phyloP scores from a whole-genome alignment of 495 filamentous ascomycete species.

The Venustampulla echinocandica region DNA sequence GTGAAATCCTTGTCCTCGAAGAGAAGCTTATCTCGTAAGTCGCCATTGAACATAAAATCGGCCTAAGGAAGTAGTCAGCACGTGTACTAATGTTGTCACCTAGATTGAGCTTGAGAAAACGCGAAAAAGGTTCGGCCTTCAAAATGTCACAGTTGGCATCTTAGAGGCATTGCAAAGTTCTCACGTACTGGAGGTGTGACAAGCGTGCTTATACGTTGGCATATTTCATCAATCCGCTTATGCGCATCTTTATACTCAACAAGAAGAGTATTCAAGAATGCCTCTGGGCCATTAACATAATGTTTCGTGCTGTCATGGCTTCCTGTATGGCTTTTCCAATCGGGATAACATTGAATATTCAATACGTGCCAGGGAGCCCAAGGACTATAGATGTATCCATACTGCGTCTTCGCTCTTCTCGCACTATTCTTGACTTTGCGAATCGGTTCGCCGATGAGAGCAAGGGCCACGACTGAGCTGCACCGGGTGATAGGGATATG shows the following conservation, averaged over 20 bases:
- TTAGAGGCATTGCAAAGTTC: background rate
- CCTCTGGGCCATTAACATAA: constrained; percentile 45
- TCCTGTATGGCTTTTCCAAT: constrained; percentile 40
- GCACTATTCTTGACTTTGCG: constrained; percentile 28
- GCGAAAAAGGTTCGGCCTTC: too few relatives aligned
- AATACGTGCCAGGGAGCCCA: constrained; percentile 41
- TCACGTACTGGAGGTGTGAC: constrained; percentile 37
- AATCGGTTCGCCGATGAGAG: constrained; percentile 32
- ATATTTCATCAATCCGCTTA: constrained; percentile 38
- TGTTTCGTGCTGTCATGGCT: constrained; percentile 35
- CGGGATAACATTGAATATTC: constrained; percentile 43
- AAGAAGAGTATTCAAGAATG: constrained; percentile 40
- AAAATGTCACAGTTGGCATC: too few relatives aligned
- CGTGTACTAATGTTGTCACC: too few relatives aligned
- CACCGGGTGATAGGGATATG: constrained; percentile 45
- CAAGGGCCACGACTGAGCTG: constrained; percentile 40
- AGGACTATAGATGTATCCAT: constrained; percentile 37
- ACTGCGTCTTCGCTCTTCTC: constrained; percentile 25
- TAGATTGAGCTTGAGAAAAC: too few relatives aligned
- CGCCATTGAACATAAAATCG: constrained; percentile 45
- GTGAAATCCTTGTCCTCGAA: constrained; percentile 49
- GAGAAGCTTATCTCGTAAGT: constrained; percentile 41
- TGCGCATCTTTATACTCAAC: constrained; percentile 44
- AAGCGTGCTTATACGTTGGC: constrained; percentile 37
- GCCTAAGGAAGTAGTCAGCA: constrained; percentile 18